These are phyloP conservation scores for Cladorrhinum sp. DNA, from an alignment of 2,329 filamentous ascomycete genomes.

Conservation along the genomic window DNA sequence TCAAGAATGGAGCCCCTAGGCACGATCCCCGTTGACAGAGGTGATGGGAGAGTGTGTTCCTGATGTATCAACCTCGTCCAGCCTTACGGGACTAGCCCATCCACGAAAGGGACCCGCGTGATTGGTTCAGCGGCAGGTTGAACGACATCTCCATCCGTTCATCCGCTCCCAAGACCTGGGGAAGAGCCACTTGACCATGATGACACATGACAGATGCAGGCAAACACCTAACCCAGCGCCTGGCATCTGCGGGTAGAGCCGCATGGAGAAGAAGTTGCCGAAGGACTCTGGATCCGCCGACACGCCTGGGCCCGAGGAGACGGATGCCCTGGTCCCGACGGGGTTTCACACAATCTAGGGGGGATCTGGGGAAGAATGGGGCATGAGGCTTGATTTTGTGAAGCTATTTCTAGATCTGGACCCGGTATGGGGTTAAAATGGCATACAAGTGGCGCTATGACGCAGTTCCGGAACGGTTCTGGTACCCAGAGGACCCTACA, in stretches of 20 bases:
- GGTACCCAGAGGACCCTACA: not conserved
- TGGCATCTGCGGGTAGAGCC: constrained; percentile 23
- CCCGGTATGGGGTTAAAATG: not conserved
- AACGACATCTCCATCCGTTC: constrained; percentile 16
- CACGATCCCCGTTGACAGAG: constrained; percentile 6
- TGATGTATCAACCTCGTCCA: constrained; percentile 17
- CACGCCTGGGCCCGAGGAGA: constrained; percentile 5
- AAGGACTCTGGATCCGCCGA: constrained; percentile 13
- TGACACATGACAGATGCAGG: constrained; percentile 19
- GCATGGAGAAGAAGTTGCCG: constrained; percentile 15
- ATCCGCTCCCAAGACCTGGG: constrained; percentile 20
- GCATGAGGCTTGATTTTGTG: constrained; percentile 4
- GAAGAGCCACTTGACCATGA: constrained; percentile 20
- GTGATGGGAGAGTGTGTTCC: not conserved
- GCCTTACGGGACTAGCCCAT: constrained; percentile 14
- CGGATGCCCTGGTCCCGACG: constrained; percentile 9
- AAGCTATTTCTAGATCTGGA: constrained; percentile 12
- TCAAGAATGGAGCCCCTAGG: constrained; percentile 5
- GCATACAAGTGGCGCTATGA: not conserved
- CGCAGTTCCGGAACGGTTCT: not conserved
- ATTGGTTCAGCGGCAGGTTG: constrained; percentile 16
- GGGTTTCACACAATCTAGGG: constrained; percentile 11
- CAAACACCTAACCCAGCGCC: constrained; percentile 12
- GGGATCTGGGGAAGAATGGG: constrained; percentile 11
- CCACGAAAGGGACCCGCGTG: constrained; percentile 10